These are phyloP conservation scores for Fusarium secorum DNA, from an alignment of 2,329 filamentous ascomycete genomes.

Conservation along the genomic window DNA sequence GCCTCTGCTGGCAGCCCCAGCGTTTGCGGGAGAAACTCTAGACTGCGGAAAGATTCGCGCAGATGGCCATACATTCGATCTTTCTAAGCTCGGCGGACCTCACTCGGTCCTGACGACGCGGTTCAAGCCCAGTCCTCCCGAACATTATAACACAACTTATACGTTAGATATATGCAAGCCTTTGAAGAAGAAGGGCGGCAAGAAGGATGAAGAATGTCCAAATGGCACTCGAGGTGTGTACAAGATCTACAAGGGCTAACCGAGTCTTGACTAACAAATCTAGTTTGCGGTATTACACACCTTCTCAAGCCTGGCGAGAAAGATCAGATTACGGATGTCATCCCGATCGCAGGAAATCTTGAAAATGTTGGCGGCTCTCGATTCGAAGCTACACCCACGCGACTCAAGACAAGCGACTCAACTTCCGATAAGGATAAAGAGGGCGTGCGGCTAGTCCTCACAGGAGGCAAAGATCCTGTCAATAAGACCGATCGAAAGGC, in stretches of 20 bases:
- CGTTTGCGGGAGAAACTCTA: conserved; percentile 58
- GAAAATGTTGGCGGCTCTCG: conserved; percentile 62
- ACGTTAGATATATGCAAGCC: conserved; percentile 79
- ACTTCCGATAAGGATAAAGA: conserved; percentile 72
- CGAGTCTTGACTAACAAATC: conserved; percentile 9
- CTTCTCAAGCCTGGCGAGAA: conserved; percentile 56
- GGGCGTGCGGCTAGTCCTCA: conserved; percentile 74
- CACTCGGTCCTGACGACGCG: conserved; percentile 71
- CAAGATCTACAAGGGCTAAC: neutral
- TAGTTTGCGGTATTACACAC: conserved; percentile 79
- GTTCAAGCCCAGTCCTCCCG: conserved; percentile 60
- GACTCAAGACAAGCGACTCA: conserved; percentile 70
- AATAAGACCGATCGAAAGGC: conserved; percentile 71
- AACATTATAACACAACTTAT: conserved; percentile 75
- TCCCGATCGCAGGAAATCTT: conserved; percentile 79
- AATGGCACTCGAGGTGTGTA: conserved; percentile 71
- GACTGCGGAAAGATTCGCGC: conserved; percentile 69
- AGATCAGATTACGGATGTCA: conserved; percentile 54
- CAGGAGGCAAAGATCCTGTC: conserved; percentile 64
- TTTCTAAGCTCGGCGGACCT: conserved; percentile 69
- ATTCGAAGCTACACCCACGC: conserved; percentile 71
- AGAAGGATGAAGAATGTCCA: conserved; percentile 69
- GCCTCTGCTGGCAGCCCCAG: conserved; percentile 48
- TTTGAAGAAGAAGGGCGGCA: conserved; percentile 67
- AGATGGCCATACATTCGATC: conserved; percentile 68